phyloP scores from a whole-genome alignment of 331 rosid genomes.

The Stylosanthes scabra region DNA sequence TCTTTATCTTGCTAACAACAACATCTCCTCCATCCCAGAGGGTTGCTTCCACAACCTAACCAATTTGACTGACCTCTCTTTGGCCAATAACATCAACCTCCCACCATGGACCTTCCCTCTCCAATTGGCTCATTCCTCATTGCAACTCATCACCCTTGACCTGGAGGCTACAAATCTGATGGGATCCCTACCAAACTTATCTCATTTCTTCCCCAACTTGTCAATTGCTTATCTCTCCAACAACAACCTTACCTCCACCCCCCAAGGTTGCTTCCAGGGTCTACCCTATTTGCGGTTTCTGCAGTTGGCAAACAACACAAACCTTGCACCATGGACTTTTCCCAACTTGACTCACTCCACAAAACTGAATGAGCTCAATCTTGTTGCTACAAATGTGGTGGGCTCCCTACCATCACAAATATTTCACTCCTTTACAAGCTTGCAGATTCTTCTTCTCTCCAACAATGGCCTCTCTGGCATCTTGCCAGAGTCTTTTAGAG shows the following conservation, averaged over 20 bases:
- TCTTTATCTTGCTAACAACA: too few species aligned
- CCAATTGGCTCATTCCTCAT: too few species aligned
- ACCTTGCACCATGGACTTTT: background rate
- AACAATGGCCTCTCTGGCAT: constrained; percentile 3
- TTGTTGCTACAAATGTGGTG: background rate
- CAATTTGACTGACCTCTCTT: background rate
- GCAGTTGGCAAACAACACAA: background rate
- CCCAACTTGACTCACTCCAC: background rate
- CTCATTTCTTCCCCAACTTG: background rate
- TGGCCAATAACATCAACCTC: background rate
- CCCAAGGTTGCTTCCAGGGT: background rate
- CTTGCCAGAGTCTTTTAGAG: background rate
- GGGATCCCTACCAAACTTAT: too few species aligned
- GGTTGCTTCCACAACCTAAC: background rate
- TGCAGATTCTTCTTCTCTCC: constrained; percentile 20
- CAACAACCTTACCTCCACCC: background rate
- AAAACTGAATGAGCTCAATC: background rate
- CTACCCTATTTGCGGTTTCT: background rate
- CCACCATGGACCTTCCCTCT: too few species aligned
- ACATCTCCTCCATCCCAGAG: too few species aligned
- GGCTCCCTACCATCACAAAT: background rate
- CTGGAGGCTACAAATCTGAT: too few species aligned
- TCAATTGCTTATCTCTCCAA: background rate
- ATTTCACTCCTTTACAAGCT: background rate
- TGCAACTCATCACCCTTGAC: too few species aligned